Conservation (phyloP, 306 rosid genomes). For the Quercus glauca region DNA sequence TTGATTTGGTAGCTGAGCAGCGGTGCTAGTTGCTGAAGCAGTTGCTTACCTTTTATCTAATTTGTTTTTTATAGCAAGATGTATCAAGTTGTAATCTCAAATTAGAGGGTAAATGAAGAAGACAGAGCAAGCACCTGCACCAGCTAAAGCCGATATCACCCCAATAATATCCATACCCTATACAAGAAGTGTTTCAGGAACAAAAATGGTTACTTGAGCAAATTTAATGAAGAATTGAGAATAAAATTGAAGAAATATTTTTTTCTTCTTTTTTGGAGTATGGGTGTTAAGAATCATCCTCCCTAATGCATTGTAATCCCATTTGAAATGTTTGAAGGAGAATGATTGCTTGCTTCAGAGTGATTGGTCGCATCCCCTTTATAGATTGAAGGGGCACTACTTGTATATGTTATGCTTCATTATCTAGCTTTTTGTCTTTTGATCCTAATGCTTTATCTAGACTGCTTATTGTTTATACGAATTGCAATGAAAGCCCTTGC, state of each 20-base stretch:
- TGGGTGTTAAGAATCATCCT: too few species aligned
- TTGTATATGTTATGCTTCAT: background rate
- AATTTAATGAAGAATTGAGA: background rate
- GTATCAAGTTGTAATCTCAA: too few species aligned
- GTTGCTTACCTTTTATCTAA: slow-evolving; percentile 12
- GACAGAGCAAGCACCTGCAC: slow-evolving; percentile 64
- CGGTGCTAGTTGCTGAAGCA: slow-evolving; percentile 7
- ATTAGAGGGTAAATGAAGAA: background rate
- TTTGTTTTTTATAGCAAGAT: background rate
- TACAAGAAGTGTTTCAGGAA: slow-evolving; percentile 21
- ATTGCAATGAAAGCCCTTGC: background rate
- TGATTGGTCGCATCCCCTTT: background rate
- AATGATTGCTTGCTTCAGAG: background rate
- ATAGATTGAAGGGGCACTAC: background rate
- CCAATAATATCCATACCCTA: slow-evolving; percentile 78
- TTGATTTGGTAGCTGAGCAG: background rate
- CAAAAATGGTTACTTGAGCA: slow-evolving; percentile 20
- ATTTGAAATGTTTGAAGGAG: too few species aligned
- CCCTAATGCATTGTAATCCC: too few species aligned
- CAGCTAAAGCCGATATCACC: slow-evolving; percentile 69
- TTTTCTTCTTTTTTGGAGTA: too few species aligned
- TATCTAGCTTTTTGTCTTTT: background rate
- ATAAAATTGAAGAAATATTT: background rate
- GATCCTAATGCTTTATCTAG: background rate
- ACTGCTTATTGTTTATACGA: background rate